Evolutionary conservation across 441 rosid genomes (phyloP).

Genomic region (Pelargonium myrrhifolium): DNA sequence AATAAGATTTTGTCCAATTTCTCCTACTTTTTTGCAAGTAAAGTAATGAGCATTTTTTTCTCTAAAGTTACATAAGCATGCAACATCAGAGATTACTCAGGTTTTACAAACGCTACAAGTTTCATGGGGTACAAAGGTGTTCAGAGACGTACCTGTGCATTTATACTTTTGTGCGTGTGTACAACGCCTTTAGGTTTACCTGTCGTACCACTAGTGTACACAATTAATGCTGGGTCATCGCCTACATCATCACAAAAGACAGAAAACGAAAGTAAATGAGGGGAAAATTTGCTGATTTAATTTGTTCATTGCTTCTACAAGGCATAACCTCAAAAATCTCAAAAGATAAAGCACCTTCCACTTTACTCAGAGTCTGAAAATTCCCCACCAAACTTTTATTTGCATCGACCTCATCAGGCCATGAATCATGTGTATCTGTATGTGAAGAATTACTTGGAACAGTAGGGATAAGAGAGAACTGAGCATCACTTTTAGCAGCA

Average conservation of each 20-base stretch:
- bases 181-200: slow-evolving; percentile 98
- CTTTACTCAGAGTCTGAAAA: slow-evolving; percentile 21
- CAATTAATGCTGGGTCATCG: slow-evolving; percentile 76
- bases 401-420: slow-evolving; percentile 27
- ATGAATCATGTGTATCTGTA: slow-evolving; percentile 24
- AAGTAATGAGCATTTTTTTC: background rate
- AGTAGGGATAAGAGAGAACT: slow-evolving; percentile 61
- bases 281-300: slow-evolving; percentile 2
- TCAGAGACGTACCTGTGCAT: slow-evolving; percentile 56
- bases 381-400: slow-evolving; percentile 36
- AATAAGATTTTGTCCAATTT: too few relatives aligned
- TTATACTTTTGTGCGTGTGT: slow-evolving; percentile 81
- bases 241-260: slow-evolving; percentile 32
- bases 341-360: slow-evolving; percentile 18
- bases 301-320: slow-evolving; percentile 7
- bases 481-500: slow-evolving; percentile 62
- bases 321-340: slow-evolving; percentile 11
- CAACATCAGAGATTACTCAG: background rate
- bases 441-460: slow-evolving; percentile 36
- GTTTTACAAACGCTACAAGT: background rate
- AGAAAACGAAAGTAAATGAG: slow-evolving; percentile 14
- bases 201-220: slow-evolving; percentile 97
- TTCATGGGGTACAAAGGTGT: background rate
- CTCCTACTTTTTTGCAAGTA: background rate
- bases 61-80: background rate